Evolutionary conservation across 805 yeast genomes (phyloP).

Genomic region (Yueomyces sinensis): DNA sequence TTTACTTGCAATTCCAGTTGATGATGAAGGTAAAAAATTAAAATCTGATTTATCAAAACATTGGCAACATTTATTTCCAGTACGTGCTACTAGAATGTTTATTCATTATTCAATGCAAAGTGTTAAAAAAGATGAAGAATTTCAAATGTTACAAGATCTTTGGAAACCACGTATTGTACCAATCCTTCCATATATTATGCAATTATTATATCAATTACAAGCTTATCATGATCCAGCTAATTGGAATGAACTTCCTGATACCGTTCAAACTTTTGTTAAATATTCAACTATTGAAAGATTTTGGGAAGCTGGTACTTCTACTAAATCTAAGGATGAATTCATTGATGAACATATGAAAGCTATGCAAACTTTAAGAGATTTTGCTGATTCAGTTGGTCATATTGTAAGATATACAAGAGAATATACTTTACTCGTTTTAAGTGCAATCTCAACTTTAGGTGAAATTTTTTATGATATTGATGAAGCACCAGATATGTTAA

Average conservation of each 20-base stretch:
- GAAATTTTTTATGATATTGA: slow-evolving; percentile 83
- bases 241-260: slow-evolving; percentile 78
- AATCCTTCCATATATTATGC: slow-evolving; percentile 80
- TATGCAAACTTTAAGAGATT: slow-evolving; percentile 84
- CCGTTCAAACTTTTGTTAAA: slow-evolving; percentile 84
- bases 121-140: slow-evolving; percentile 66
- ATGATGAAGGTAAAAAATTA: slow-evolving; percentile 68
- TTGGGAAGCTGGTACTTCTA: slow-evolving; percentile 97
- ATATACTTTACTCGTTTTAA: slow-evolving; percentile 81
- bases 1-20: slow-evolving; percentile 70
- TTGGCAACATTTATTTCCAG: slow-evolving; percentile 92
- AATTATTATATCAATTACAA: slow-evolving; percentile 78
- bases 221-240: slow-evolving; percentile 89
- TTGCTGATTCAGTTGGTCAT: slow-evolving; percentile 96
- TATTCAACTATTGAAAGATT: slow-evolving; percentile 85
- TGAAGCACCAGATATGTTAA: slow-evolving; percentile 56
- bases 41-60: slow-evolving; percentile 72
- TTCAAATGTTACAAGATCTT: slow-evolving; percentile 45
- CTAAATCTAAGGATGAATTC: slow-evolving; percentile 86
- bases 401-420: slow-evolving; percentile 91
- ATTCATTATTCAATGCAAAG: slow-evolving; percentile 93
- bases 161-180: slow-evolving; percentile 95
- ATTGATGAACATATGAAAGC: slow-evolving; percentile 91
- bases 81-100: slow-evolving; percentile 87
- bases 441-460: slow-evolving; percentile 80